Evolutionary conservation across 2,329 filamentous ascomycete species (phyloP).

Genomic region (Monilinia polystroma): DNA sequence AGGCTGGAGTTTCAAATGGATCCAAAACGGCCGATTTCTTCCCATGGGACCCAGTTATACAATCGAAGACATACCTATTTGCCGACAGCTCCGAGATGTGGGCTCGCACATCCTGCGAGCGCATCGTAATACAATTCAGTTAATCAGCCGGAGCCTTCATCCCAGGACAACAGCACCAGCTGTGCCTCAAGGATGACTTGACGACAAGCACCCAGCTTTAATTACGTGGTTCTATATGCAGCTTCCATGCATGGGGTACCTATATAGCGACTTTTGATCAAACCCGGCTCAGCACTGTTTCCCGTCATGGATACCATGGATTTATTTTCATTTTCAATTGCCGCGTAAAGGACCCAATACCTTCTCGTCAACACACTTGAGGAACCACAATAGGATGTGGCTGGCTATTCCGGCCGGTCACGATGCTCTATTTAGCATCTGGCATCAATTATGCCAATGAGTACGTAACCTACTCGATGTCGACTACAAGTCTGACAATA

Average conservation of each 20-base stretch:
- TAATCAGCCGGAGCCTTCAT: not conserved
- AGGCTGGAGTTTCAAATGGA: constrained; percentile 7
- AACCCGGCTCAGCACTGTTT: not conserved
- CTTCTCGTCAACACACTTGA: not conserved
- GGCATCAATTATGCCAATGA: constrained; percentile 38
- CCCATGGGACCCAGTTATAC: constrained; percentile 5
- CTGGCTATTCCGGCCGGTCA: constrained; percentile 31
- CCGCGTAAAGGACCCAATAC: constrained; percentile 9
- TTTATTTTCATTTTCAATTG: constrained; percentile 21
- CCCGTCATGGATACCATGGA: constrained; percentile 13
- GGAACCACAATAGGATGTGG: constrained; percentile 6
- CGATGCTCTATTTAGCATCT: constrained; percentile 23
- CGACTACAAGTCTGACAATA: constrained; percentile 33
- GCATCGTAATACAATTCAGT: not conserved
- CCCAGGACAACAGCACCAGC: not conserved
- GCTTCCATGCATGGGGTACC: constrained; percentile 12
- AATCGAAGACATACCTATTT: not conserved
- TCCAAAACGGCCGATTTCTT: not conserved
- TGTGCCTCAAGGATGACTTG: not conserved
- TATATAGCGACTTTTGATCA: not conserved
- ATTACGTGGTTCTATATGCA: constrained; percentile 8
- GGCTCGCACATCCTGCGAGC: constrained; percentile 22
- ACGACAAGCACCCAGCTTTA: not conserved
- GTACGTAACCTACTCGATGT: constrained; percentile 40
- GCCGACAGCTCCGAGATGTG: constrained; percentile 14